Base-by-base conservation (phyloP, 2,329 filamentous ascomycete genomes). In the Alternaria incomplexa region DNA sequence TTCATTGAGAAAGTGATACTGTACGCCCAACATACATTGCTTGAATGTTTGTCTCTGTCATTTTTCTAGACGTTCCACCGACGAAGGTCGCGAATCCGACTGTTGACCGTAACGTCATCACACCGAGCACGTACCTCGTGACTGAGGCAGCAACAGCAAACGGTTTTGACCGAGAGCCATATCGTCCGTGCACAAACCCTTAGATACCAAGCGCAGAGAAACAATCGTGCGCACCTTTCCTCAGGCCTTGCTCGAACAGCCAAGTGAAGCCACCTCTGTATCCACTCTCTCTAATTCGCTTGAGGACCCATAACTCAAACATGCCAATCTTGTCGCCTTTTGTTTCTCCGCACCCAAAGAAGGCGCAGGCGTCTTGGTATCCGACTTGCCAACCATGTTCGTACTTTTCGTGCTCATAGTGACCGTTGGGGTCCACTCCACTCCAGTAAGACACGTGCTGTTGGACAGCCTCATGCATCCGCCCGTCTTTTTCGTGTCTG, bases 241-340 rank as follows among this genome's bases (percentile, higher is more conserved):
- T 73, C 40, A 85, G 56, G 3, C 84, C 84, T 61, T 84, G 82
- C 71, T 85, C 84, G 68, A 81, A 86, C 69, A 85, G 81, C 83
- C 84, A 85, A n/a, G 83, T 79, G 63, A 81, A 82, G 17, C 78
- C 77, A 10, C 83, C 83, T 40, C 78, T 77, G 65, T 84, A 81
- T 3, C 83, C 84, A 61, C 81, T 83, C 65, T 88, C 86, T 30
- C 81, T 69, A 44, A 89, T 74, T 32, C 87, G 81, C 76, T 87
- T 88, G 72, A 85, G 76, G 13, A 84, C 75, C 87, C 87, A 89
- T n/a, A 88, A 66, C 62, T 89, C 86, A 44, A 87, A 63, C 73
- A 83, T 85, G 8, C 87, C 87, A 74, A 89, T 86, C 70, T 80
- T 84, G 71, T 88, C 86, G 3, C 71, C 70, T 47, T 66, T 66